These are phyloP conservation scores for Zygosaccharomyces pseudorouxii DNA, from an alignment of 805 yeast genomes.

Conservation along the genomic window DNA sequence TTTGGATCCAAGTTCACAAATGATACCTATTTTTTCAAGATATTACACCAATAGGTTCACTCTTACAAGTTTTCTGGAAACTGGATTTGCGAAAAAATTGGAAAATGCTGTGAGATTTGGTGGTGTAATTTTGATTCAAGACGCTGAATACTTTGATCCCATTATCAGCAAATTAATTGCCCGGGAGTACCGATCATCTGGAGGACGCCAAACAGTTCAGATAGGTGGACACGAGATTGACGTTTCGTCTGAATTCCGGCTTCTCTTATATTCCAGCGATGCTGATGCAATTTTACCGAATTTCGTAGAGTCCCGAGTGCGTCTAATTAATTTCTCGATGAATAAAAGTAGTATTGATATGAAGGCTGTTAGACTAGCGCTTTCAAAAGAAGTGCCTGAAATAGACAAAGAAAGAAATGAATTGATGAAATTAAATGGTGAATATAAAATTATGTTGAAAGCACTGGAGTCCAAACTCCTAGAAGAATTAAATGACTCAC, in stretches of 20 bases:
- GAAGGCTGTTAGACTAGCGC: slow-evolving; percentile 53
- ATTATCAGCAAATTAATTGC: slow-evolving; percentile 57
- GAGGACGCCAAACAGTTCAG: slow-evolving; percentile 61
- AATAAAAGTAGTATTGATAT: slow-evolving; percentile 62
- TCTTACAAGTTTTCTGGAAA: slow-evolving; percentile 68
- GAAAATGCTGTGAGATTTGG: slow-evolving; percentile 87
- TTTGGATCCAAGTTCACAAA: slow-evolving; percentile 64
- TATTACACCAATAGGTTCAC: slow-evolving; percentile 36
- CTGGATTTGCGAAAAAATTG: slow-evolving; percentile 57
- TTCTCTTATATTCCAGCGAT: slow-evolving; percentile 61
- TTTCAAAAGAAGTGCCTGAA: slow-evolving; percentile 59
- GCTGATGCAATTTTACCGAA: slow-evolving; percentile 44
- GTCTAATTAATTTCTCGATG: slow-evolving; percentile 65
- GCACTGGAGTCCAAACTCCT: slow-evolving; percentile 57
- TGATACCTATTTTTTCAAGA: slow-evolving; percentile 41
- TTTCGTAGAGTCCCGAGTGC: slow-evolving; percentile 57
- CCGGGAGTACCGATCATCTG: slow-evolving; percentile 54
- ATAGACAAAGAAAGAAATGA: slow-evolving; percentile 54
- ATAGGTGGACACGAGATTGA: slow-evolving; percentile 65
- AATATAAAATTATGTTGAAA: slow-evolving; percentile 51
- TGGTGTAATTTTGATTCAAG: slow-evolving; percentile 62
- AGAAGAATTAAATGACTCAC: slow-evolving; percentile 49
- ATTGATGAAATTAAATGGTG: slow-evolving; percentile 52
- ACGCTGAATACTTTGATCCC: slow-evolving; percentile 81
- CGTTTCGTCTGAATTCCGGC: slow-evolving; percentile 55